These are phyloP conservation scores for Lomentospora prolificans DNA, from an alignment of 2,329 filamentous ascomycete genomes.

Conservation along the genomic window DNA sequence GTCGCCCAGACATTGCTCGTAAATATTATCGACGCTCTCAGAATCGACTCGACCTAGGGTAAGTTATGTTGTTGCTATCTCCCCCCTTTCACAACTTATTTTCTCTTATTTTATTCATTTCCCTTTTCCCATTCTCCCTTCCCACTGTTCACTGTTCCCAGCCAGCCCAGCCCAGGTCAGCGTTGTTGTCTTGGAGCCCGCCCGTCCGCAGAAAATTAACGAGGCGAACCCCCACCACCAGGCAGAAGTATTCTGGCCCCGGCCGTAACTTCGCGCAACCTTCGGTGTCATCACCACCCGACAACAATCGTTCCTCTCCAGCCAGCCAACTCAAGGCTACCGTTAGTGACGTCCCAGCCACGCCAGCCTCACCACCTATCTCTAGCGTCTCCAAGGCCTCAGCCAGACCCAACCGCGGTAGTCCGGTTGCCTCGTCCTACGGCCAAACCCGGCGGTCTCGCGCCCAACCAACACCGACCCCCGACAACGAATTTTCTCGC, in stretches of 20 bases:
- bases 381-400: background rate
- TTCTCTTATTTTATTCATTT: no score
- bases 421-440: conserved; percentile 2
- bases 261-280: background rate
- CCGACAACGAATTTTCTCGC: background rate
- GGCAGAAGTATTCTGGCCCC: background rate
- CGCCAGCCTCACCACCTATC: background rate
- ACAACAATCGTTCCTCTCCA: background rate
- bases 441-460: background rate
- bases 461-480: background rate
- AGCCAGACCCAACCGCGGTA: background rate
- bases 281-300: background rate
- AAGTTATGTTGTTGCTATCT: background rate
- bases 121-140: no score
- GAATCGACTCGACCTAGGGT: background rate
- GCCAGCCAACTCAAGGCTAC: background rate
- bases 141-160: background rate
- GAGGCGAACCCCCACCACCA: background rate
- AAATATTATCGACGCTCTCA: conserved; percentile 4
- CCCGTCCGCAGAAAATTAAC: no score
- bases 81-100: background rate
- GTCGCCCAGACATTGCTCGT: background rate
- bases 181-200: no score
- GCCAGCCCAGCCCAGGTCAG: no score
- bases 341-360: background rate